Conservation (phyloP, 2,329 filamentous ascomycete genomes). For the Aspergillus pseudonomiae region DNA sequence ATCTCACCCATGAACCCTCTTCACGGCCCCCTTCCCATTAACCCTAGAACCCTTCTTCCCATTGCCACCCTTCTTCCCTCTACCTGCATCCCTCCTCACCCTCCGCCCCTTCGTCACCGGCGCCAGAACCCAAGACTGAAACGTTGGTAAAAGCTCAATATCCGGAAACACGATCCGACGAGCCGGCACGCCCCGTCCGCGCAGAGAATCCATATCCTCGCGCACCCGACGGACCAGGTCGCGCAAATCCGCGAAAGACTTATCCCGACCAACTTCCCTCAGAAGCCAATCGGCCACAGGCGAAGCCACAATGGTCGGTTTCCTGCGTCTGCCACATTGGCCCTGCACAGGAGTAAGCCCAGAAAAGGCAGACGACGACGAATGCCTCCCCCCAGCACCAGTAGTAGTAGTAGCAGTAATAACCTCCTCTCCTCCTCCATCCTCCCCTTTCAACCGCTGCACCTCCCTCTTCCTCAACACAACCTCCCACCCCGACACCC, state of each 20-base stretch:
- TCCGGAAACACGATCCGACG: slow-evolving; percentile 37
- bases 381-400: too few relatives aligned
- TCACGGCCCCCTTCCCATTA: slow-evolving; percentile 9
- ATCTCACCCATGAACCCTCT: background rate
- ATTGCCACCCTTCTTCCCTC: background rate
- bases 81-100: background rate
- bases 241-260: slow-evolving; percentile 36
- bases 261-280: slow-evolving; percentile 23
- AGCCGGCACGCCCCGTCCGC: slow-evolving; percentile 7
- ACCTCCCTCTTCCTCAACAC: slow-evolving; percentile 65
- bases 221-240: slow-evolving; percentile 29
- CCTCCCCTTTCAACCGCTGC: slow-evolving; percentile 3
- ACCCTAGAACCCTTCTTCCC: slow-evolving; percentile 1
- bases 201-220: slow-evolving; percentile 21
- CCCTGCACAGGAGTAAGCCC: too few relatives aligned
- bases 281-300: slow-evolving; percentile 41
- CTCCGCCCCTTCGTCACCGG: background rate
- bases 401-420: too few relatives aligned
- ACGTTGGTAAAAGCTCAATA: slow-evolving; percentile 44
- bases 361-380: background rate
- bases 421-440: background rate
- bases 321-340: slow-evolving; percentile 16
- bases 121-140: slow-evolving; percentile 22
- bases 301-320: slow-evolving; percentile 29
- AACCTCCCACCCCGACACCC: slow-evolving; percentile 64